A percentile compares a stretch with the other conserved stretches of the same genome.
phyloP scores from a whole-genome alignment of 2,329 filamentous ascomycete genomes.

The Chaetomiaceae sp. region DNA sequence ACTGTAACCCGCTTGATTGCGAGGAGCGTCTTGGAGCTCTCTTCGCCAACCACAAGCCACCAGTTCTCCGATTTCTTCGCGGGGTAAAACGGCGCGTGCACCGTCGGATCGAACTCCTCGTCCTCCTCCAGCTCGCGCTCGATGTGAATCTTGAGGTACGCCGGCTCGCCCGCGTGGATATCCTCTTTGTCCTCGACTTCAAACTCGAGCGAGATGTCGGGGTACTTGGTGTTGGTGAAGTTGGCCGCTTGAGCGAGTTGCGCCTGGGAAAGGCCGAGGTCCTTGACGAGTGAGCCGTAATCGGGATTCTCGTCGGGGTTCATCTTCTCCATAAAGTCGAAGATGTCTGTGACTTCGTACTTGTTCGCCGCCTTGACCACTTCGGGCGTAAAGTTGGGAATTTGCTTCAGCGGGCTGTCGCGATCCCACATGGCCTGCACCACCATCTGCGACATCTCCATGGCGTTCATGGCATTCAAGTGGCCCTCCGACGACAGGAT shows the following conservation, averaged over 20 bases:
- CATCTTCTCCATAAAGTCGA: conserved; percentile 99
- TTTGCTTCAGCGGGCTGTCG: conserved; percentile 94
- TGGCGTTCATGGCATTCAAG: conserved; percentile 94
- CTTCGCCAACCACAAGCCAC: conserved; percentile 96
- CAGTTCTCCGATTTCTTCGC: conserved; percentile 92
- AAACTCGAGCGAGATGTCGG: conserved; percentile 88
- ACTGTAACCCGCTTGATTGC: conserved; percentile 95
- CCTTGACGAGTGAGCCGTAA: conserved; percentile 71
- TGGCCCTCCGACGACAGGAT: conserved; percentile 94
- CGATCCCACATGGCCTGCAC: conserved; percentile 99
- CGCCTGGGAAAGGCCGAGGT: conserved; percentile 71
- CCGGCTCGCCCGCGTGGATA: conserved; percentile 73
- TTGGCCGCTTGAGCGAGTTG: conserved; percentile 85
- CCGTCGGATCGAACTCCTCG: conserved; percentile 68
- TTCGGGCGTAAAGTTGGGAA: conserved; percentile 85
- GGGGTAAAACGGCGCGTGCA: conserved; percentile 95
- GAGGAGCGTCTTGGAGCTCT: conserved; percentile 78
- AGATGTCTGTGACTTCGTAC: conserved; percentile 79
- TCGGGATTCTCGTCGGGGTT: conserved; percentile 87
- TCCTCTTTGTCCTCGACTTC: conserved; percentile 76
- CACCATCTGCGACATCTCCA: conserved; percentile 99
- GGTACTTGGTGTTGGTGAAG: conserved; percentile 96
- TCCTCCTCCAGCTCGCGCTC: conserved; percentile 75
- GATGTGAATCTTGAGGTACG: conserved; percentile 79
- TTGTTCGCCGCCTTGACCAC: conserved; percentile 78